Evolutionary conservation across 106 monocot genomes (phyloP).

Genomic region (Posidonia australis): DNA sequence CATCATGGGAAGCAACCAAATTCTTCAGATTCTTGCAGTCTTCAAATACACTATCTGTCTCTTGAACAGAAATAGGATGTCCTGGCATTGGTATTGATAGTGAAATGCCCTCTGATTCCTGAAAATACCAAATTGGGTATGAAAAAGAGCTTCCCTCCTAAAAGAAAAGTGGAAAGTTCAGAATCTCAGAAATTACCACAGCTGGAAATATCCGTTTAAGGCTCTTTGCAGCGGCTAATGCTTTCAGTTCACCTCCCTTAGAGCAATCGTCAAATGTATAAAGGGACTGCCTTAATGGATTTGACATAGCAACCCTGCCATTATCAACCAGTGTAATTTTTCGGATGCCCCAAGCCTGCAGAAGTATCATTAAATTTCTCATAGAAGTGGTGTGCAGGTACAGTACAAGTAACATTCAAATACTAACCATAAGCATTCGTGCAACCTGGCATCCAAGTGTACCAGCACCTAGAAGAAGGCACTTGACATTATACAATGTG

Average conservation of each 20-base stretch:
- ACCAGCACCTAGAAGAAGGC: conserved; percentile 86
- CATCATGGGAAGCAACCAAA: conserved; percentile 80
- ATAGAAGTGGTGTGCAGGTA: neutral
- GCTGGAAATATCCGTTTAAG: conserved; percentile 72
- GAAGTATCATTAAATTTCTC: conserved; percentile 2
- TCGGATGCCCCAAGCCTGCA: conserved; percentile 91
- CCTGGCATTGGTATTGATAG: conserved; percentile 96
- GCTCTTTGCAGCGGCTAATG: conserved; percentile 56
- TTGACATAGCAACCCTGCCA: conserved; percentile 85
- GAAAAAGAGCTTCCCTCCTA: neutral
- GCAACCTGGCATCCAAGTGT: conserved; percentile 99
- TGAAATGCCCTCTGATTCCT: conserved; percentile 75
- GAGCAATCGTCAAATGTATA: conserved; percentile 79
- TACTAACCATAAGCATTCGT: conserved; percentile 87
- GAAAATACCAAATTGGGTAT: conserved; percentile 9
- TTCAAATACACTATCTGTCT: conserved; percentile 48
- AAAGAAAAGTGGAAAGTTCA: neutral
- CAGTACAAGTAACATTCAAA: neutral
- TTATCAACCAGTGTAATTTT: conserved; percentile 84
- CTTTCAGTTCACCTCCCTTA: conserved; percentile 76
- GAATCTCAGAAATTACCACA: conserved; percentile 30
- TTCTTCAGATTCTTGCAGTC: conserved; percentile 53
- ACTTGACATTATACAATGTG: conserved; percentile 42
- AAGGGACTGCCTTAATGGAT: conserved; percentile 82
- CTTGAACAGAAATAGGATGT: conserved; percentile 61